Evolutionary conservation across 257 asterid genomes (phyloP).

Genomic region (Linaria vulgaris): DNA sequence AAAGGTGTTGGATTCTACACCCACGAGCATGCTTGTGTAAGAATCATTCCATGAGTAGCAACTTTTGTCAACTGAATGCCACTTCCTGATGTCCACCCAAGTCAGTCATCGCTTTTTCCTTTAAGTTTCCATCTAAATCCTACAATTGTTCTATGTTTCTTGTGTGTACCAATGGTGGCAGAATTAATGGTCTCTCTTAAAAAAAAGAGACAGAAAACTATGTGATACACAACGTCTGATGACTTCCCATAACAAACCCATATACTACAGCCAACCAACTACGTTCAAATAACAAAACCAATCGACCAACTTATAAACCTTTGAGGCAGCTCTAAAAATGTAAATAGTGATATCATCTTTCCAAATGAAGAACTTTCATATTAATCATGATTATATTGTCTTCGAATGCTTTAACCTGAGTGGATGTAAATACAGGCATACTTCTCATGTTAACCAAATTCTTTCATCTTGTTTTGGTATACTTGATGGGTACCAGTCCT

Average conservation of each 20-base stretch:
- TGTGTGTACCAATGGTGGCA: not conserved
- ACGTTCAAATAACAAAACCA: not conserved
- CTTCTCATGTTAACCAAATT: not conserved
- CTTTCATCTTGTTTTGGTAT: not conserved
- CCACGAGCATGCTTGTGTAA: conserved; percentile 1
- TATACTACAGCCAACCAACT: not conserved
- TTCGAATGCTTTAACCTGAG: not conserved
- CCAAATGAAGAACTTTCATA: no score
- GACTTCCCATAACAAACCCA: not conserved
- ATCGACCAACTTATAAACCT: not conserved
- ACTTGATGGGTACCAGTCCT: not conserved
- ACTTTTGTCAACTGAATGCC: not conserved
- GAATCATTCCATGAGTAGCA: not conserved
- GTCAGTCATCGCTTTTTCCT: not conserved
- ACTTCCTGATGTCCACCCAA: not conserved
- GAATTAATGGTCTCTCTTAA: not conserved
- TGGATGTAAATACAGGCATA: not conserved
- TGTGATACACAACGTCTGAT: not conserved
- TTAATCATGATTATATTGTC: no score
- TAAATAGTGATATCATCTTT: no score
- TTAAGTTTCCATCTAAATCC: not conserved
- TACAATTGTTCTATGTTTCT: not conserved
- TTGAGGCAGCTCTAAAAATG: no score
- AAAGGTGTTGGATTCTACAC: not conserved
- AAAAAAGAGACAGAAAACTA: not conserved